Evolutionary conservation across 2,329 filamentous ascomycete species (phyloP), one percentile per base, ranked within the genome.

Genomic region (Didymella keratinophila): DNA sequence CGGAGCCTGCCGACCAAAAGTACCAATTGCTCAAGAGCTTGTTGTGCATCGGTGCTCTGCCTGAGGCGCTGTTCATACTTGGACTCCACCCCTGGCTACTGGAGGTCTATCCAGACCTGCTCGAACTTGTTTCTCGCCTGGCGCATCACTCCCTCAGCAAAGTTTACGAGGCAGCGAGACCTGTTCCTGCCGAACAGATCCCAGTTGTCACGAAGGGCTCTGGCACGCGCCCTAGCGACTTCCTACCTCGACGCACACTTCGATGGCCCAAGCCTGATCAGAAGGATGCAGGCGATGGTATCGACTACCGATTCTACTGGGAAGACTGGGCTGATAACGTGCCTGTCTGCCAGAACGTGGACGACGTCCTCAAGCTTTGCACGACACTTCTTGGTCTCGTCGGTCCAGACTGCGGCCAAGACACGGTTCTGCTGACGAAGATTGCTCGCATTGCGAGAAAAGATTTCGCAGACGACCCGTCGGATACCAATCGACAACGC

Each of bases 261-360:
- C 86, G 91, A 61, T 97, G 94, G 94, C 90, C 93, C 4, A 89
- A 90, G 68, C 87, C 92, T 5, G 93, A 97, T 67, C 88, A 87
- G 65, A 84, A 84, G 63, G 91, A 95, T 70, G 87, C 87, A 25
- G 88, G 88, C 53, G 91, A 93, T 66, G 84, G 85, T n/a, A 86
- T 82, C 12, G 83, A 90, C 51, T 98, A 97, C 75, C 87, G 90
- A 32, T 98, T 96, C 74, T 99, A 99, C 76, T 97, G 95, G 88
- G 93, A 97, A 58, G 95, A 98, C 67, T 99, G 95, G 95, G 84
- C 88, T 2, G 94, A 98, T 76, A 96, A 95, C 63, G 84, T 99
- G 44, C 96, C 95, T 0, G 80, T 97, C 20, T 99, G 95, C 72
- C 93, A 96, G 74, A 90, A 83, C 1, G 87, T 97, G 6, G 92